Evolutionary conservation across 1,284 basidiomycete genomes (phyloP), one percentile per base, ranked within the genome.

Genomic region (Pyrrhoderma lamaoense): DNA sequence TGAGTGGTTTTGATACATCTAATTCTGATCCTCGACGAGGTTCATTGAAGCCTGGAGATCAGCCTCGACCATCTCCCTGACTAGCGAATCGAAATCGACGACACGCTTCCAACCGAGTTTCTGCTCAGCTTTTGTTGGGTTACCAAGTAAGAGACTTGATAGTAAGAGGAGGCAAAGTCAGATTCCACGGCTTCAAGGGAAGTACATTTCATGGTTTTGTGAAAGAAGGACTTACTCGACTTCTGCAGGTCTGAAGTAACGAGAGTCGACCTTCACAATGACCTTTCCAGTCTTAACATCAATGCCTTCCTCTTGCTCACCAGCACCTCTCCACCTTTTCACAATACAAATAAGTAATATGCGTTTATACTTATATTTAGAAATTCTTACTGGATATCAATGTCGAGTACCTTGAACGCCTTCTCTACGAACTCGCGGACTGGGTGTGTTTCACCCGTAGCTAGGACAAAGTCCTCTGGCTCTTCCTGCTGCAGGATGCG

Each of bases 371-470:
- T 38, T 21, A 34, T 35, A 52, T 38, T 8, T n/a, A 7, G 38
- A 43, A 36, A 23, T 3, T 67, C 76, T 36, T 59, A 86, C 81
- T 74, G 71, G 60, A 93, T 76, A 43, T 74, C 61, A 39, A 82
- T 81, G 37, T 77, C 82, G 23, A 90, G 76, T 42, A 77, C 69
- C 5, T 60, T 70, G 64, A 95, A 95, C 18, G 92, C 67, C 68
- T 88, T 90, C 64, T 93, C 82, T 56, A 94, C 88, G 61, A 83
- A 94, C 68, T 93, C 89, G 47, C 89, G 82, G 27, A 95, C 92
- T 42, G 80, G 81, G 66, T 95, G 93, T 23, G 90, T 94, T 72
- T 94, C 91, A 31, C 90, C 90, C 1, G 89, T 94, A 0, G 92
- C 92, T 40, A 95, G 84, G 35, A 95, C 92, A 62, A 89, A 95